Base-by-base conservation (phyloP, 495 filamentous ascomycete species). In the Penicillium chermesinum region DNA sequence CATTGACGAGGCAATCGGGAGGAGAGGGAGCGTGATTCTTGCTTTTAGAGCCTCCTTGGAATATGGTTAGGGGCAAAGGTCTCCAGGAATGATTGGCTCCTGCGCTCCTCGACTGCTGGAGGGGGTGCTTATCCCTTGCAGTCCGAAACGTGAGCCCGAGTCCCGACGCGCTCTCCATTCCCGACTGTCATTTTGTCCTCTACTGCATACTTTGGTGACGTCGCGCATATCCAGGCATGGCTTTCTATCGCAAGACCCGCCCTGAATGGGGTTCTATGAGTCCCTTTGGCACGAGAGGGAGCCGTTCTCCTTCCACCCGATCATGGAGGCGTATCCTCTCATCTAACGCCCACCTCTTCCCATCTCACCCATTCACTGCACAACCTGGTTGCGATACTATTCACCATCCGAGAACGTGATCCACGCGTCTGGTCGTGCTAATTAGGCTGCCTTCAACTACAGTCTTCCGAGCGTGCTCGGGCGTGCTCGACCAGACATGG, bases 221-320 rank as follows among this genome's bases (percentile, higher is more conserved):
- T 70, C 58, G 48, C 63, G 57, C 64, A 74, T 74, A 74, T 70
- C 65, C 52, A 70, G 62, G 64, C 50, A 74, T 71, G 71, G 71
- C 71, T 72, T 63, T 58, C 50, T 46, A 30, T 41, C 43, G 60
- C 68, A 63, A 64, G 64, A 59, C 61, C 55, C 51, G 54, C 59
- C 55, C 53, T 65, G 64, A 61, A 66, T 62, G 48, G 48, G 57
- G 64, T 63, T 63, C 50, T 67, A 58, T 57, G 55, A 50, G 57
- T 55, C 62, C 64, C 69, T 64, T 63, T 48, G 60, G 54, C 59
- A 42, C 62, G 59, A 57, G 49, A 61, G 58, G 51, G 59, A 61
- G 55, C 36, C 38, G 41, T 19, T 46, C 35, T 49, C 52, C 38
- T 57, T 53, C 45, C 37, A 38, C 44, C 52, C 59, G 55, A 58